A percentile compares a stretch with the other conserved stretches of the same genome.
Evolutionary conservation across 2,329 filamentous ascomycete genomes (phyloP).

Genomic region (Fusarium abutilonis): DNA sequence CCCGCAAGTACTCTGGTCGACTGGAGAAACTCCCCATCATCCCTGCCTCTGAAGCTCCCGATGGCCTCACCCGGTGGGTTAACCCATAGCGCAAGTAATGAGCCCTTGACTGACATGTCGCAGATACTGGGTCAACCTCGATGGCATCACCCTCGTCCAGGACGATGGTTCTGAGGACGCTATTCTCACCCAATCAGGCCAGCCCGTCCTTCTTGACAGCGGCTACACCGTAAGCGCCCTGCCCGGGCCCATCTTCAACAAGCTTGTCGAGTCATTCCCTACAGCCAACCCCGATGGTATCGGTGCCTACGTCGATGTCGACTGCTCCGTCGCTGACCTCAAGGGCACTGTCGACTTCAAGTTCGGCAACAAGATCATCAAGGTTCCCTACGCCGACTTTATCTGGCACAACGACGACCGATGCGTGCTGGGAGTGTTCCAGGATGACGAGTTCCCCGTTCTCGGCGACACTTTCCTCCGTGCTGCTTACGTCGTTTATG

Average conservation of each 20-base stretch:
- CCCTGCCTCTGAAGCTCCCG: constrained; percentile 51
- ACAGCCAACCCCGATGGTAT: constrained; percentile 53
- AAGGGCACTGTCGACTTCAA: constrained; percentile 58
- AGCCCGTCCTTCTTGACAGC: constrained; percentile 69
- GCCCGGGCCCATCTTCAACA: constrained; percentile 63
- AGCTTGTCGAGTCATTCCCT: constrained; percentile 56
- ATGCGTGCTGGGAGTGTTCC: constrained; percentile 59
- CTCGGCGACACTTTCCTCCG: constrained; percentile 59
- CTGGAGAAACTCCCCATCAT: constrained; percentile 67
- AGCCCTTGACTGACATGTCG: background rate
- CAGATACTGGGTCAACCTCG: constrained; percentile 57
- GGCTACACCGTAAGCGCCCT: constrained; percentile 75
- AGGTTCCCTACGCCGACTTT: constrained; percentile 59
- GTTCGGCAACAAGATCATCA: constrained; percentile 58
- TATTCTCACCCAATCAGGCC: constrained; percentile 54
- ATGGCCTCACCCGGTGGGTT: constrained; percentile 46
- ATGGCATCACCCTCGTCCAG: constrained; percentile 50
- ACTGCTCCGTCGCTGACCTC: constrained; percentile 51
- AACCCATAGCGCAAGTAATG: no score
- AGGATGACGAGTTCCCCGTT: constrained; percentile 53
- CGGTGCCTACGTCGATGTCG: constrained; percentile 59
- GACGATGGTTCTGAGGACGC: constrained; percentile 52
- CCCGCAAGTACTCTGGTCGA: constrained; percentile 62
- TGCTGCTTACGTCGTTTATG: constrained; percentile 57
- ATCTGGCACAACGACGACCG: constrained; percentile 51